phyloP scores from a whole-genome alignment of 1,284 basidiomycete genomes.

The Puccinia triticina region DNA sequence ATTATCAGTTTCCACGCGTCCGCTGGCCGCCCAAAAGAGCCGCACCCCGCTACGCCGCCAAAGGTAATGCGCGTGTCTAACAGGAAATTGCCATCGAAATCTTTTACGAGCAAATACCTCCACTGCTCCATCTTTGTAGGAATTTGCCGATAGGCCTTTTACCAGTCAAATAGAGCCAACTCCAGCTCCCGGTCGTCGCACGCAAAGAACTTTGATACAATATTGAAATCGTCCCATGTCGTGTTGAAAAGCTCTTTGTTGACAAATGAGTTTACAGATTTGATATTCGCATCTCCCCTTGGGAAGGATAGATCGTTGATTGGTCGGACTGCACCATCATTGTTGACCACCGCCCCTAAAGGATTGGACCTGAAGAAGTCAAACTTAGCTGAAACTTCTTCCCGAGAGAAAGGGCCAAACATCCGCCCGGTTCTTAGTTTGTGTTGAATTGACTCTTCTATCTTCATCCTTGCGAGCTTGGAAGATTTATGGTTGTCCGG shows the following conservation, averaged over 20 bases:
- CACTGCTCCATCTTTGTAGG: not conserved
- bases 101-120: not conserved
- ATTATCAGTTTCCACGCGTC: constrained; percentile 21
- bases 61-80: not conserved
- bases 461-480: not conserved
- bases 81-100: not conserved
- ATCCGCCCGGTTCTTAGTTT: not conserved
- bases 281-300: not conserved
- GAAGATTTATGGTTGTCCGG: not conserved
- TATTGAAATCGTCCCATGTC: not conserved
- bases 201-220: not conserved
- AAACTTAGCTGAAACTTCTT: not conserved
- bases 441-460: not conserved
- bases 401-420: not conserved
- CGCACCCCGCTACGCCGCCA: not conserved
- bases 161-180: not conserved
- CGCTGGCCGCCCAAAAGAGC: not conserved
- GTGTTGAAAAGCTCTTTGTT: not conserved
- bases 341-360: constrained; percentile 7
- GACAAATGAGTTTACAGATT: not conserved
- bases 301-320: constrained; percentile 19
- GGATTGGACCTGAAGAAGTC: not conserved
- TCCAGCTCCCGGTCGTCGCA: not conserved
- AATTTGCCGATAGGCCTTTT: not conserved
- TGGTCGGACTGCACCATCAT: not conserved